phyloP scores from a whole-genome alignment of 192 early-diverging fungal genomes.

The Polychytrium aggregatum region DNA sequence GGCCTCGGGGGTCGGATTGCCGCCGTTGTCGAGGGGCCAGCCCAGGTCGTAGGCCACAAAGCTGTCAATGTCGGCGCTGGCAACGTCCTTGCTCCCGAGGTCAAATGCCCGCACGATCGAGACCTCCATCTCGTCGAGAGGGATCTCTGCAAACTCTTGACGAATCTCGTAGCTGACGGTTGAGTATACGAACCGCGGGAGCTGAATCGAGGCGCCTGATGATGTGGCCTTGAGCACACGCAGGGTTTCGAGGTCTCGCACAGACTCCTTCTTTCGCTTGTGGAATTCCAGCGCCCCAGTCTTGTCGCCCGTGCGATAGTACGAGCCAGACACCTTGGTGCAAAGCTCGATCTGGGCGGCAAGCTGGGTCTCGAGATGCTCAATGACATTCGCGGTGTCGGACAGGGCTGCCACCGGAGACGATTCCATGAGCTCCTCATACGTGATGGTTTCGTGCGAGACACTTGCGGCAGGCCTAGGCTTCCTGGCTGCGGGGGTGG shows the following conservation, averaged over 20 bases:
- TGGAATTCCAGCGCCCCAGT: constrained; percentile 38
- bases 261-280: constrained; percentile 45
- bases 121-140: constrained; percentile 55
- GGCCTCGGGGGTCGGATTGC: constrained; percentile 30
- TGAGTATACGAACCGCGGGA: constrained; percentile 47
- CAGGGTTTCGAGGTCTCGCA: constrained; percentile 40
- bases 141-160: constrained; percentile 38
- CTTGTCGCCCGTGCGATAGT: constrained; percentile 36
- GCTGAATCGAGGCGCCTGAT: constrained; percentile 8
- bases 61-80: constrained; percentile 44
- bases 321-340: constrained; percentile 23
- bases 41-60: constrained; percentile 64
- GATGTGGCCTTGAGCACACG: constrained; percentile 21
- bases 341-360: constrained; percentile 44
- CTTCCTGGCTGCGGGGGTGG: constrained; percentile 11
- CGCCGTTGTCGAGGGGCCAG: constrained; percentile 50
- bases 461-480: too few species aligned
- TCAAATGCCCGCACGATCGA: constrained; percentile 44
- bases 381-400: constrained; percentile 7
- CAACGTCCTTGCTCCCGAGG: constrained; percentile 39
- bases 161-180: constrained; percentile 42
- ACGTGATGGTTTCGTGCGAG: too few species aligned
- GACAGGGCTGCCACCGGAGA: too few species aligned
- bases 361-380: constrained; percentile 33
- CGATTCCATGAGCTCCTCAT: too few species aligned